phyloP scores from a whole-genome alignment of 1,139 yeast genomes.

The Casaregolazyma suthepensis region DNA sequence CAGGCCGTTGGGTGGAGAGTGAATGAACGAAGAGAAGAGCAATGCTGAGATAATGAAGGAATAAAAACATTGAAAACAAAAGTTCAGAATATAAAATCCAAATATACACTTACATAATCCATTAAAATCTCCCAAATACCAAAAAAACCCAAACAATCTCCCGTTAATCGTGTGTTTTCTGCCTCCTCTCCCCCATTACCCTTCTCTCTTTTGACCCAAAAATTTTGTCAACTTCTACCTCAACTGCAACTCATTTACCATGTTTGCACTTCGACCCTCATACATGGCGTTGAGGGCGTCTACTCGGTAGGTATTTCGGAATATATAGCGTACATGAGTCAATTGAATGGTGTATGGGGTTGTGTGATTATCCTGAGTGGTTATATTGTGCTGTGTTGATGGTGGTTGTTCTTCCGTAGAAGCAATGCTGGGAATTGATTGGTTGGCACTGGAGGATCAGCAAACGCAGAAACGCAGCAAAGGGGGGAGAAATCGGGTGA shows the following conservation, averaged over 20 bases:
- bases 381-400: too few relatives aligned
- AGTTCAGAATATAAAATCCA: neutral
- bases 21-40: too few relatives aligned
- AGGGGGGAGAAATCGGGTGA: neutral
- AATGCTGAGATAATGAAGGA: too few relatives aligned
- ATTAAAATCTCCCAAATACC: too few relatives aligned
- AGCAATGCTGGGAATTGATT: neutral
- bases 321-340: neutral
- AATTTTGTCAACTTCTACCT: neutral
- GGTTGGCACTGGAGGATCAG: neutral
- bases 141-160: neutral
- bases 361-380: neutral
- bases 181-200: neutral
- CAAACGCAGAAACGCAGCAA: neutral
- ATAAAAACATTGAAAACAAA: too few relatives aligned
- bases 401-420: too few relatives aligned
- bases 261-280: conserved; percentile 13
- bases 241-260: neutral
- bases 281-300: conserved; percentile 10
- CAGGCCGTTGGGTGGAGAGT: too few relatives aligned
- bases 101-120: neutral
- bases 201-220: conserved; percentile 1
- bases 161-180: neutral
- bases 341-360: neutral
- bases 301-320: conserved; percentile 8